These are phyloP conservation scores for Laburnicola sp. DNA, from an alignment of 2,329 filamentous ascomycete genomes.

Conservation along the genomic window DNA sequence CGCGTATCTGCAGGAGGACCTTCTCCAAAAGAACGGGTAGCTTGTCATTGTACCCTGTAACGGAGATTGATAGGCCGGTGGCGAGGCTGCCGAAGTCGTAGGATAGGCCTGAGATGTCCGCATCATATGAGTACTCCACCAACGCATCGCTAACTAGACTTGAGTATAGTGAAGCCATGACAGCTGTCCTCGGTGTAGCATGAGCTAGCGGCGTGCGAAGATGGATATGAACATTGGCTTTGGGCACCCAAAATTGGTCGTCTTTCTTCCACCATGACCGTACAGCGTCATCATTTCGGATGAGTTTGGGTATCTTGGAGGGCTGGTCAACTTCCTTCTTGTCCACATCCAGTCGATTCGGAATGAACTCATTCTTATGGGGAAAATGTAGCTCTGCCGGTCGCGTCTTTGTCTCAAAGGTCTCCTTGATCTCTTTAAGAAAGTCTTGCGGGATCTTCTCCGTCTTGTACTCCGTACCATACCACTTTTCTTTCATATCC, in stretches of 20 bases:
- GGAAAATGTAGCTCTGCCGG: constrained; percentile 79
- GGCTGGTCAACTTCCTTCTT: constrained; percentile 86
- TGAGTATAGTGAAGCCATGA: constrained; percentile 79
- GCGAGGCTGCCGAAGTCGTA: constrained; percentile 76
- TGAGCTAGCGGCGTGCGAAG: constrained; percentile 78
- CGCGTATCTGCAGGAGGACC: constrained; percentile 79
- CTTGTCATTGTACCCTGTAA: constrained; percentile 96
- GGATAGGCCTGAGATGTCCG: constrained; percentile 84
- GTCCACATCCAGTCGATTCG: constrained; percentile 88
- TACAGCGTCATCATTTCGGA: constrained; percentile 79
- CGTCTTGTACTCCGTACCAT: constrained; percentile 88
- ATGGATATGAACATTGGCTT: constrained; percentile 82
- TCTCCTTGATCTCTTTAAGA: constrained; percentile 68
- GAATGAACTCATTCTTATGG: constrained; percentile 94
- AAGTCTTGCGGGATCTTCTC: constrained; percentile 79
- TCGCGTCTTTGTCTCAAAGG: constrained; percentile 63
- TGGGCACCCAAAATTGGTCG: constrained; percentile 97
- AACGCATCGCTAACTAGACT: constrained; percentile 86
- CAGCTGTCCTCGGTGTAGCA: constrained; percentile 74
- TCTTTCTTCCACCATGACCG: constrained; percentile 98
- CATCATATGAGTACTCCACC: constrained; percentile 93
- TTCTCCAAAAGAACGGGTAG: constrained; percentile 87
- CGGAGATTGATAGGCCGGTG: constrained; percentile 73
- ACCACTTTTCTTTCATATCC: constrained; percentile 94
- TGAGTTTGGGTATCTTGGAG: constrained; percentile 72